phyloP scores from a whole-genome alignment of 1,139 yeast genomes.

The Saccharomyces hybrid region DNA sequence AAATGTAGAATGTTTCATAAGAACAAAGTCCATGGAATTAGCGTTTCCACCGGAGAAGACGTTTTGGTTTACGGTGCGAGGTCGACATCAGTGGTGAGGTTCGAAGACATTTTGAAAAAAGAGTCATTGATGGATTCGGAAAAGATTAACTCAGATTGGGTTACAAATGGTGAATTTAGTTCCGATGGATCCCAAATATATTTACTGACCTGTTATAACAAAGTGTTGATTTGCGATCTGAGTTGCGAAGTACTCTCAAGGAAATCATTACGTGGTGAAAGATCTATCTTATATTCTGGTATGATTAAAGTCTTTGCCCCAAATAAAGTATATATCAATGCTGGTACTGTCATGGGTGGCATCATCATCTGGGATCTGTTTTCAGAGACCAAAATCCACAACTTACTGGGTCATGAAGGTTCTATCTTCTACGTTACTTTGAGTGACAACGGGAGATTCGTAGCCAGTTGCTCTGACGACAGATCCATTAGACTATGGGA shows the following conservation, averaged over 20 bases:
- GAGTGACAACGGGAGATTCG: slow-evolving; percentile 46
- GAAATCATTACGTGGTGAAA: slow-evolving; percentile 52
- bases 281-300: slow-evolving; percentile 84
- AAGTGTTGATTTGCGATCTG: slow-evolving; percentile 45
- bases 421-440: slow-evolving; percentile 81
- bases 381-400: slow-evolving; percentile 42
- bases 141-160: slow-evolving; percentile 67
- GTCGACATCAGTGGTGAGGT: slow-evolving; percentile 46
- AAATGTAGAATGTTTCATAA: slow-evolving; percentile 48
- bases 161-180: slow-evolving; percentile 50
- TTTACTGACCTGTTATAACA: slow-evolving; percentile 76
- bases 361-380: slow-evolving; percentile 66
- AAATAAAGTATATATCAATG: slow-evolving; percentile 52
- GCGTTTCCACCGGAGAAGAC: slow-evolving; percentile 32
- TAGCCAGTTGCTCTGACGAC: slow-evolving; percentile 88
- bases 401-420: slow-evolving; percentile 74
- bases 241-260: slow-evolving; percentile 31
- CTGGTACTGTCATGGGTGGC: slow-evolving; percentile 93
- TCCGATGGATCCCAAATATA: slow-evolving; percentile 36
- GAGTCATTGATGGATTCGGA: slow-evolving; percentile 34
- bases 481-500: slow-evolving; percentile 78
- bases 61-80: slow-evolving; percentile 64
- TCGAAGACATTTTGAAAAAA: slow-evolving; percentile 28
- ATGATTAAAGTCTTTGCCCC: slow-evolving; percentile 45
- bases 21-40: slow-evolving; percentile 76